These are phyloP conservation scores for Skeletonema grethae DNA, from an alignment of 108 stramenopile species.

Conservation along the genomic window DNA sequence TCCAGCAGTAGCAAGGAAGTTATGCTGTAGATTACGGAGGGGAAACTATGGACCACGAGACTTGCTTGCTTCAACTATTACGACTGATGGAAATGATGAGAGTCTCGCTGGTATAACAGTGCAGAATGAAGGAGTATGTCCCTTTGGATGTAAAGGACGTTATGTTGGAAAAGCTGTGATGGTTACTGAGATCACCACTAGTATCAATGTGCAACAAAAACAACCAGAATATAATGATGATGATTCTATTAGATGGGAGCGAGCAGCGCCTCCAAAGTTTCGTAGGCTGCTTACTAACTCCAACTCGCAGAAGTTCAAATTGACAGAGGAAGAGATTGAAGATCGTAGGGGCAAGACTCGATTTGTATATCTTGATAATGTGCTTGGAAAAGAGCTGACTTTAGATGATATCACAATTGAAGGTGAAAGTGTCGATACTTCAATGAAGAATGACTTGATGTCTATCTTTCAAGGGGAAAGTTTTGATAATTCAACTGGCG, in stretches of 20 bases:
- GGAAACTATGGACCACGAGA: constrained; percentile 1
- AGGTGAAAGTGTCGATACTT: background rate
- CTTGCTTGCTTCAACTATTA: constrained; percentile 2
- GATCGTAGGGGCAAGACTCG: constrained; percentile 54
- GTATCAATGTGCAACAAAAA: constrained; percentile 4
- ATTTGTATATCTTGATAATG: constrained; percentile 71
- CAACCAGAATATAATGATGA: constrained; percentile 15
- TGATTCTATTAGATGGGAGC: constrained; percentile 47
- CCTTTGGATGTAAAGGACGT: constrained; percentile 3
- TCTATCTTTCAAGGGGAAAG: constrained; percentile 19
- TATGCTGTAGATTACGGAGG: constrained; percentile 1
- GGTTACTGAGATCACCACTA: constrained; percentile 6
- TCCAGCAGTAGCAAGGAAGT: background rate
- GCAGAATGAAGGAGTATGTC: constrained; percentile 10
- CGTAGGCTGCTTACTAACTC: constrained; percentile 40
- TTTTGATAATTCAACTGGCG: background rate
- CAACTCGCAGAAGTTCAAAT: background rate
- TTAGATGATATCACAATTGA: background rate
- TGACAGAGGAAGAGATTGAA: constrained; percentile 30
- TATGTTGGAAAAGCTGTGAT: constrained; percentile 5
- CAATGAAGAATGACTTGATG: constrained; percentile 10
- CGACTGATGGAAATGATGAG: background rate
- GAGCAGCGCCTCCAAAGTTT: constrained; percentile 87
- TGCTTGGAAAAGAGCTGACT: constrained; percentile 19
- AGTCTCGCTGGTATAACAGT: background rate